Percentiles rank a stretch among this genome's conserved stretches.
These are phyloP conservation scores for Chaetomium globosum DNA, from an alignment of 2,329 filamentous ascomycete genomes.

Conservation along the genomic window DNA sequence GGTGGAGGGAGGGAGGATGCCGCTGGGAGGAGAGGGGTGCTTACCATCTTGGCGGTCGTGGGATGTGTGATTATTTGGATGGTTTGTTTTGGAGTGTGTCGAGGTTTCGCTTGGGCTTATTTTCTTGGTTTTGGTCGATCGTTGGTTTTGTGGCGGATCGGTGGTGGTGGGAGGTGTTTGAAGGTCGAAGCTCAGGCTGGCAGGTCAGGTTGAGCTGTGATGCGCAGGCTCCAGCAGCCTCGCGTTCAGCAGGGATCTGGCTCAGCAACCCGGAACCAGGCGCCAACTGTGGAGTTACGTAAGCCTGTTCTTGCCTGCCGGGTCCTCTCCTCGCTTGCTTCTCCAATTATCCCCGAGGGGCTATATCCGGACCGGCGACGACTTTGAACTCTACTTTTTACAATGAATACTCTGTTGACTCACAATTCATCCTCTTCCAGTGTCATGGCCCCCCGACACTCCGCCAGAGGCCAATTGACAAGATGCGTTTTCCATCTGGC, in stretches of 20 bases:
- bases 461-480: constrained; percentile 35
- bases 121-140: constrained; percentile 2
- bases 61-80: not conserved
- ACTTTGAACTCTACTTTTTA: not conserved
- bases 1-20: constrained; percentile 10
- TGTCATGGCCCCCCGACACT: constrained; percentile 19
- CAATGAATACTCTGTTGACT: constrained; percentile 7
- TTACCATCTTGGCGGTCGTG: constrained; percentile 53
- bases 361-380: constrained; percentile 21
- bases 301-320: constrained; percentile 1
- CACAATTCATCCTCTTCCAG: constrained; percentile 4
- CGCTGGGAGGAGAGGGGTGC: constrained; percentile 30
- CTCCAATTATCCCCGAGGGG: constrained; percentile 18
- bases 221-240: constrained; percentile 33
- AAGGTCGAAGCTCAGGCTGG: not conserved
- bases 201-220: constrained; percentile 10
- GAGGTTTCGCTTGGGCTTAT: not conserved
- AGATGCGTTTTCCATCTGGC: constrained; percentile 45
- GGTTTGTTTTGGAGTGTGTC: not conserved
- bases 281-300: constrained; percentile 26
- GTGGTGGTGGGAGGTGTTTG: constrained; percentile 12
- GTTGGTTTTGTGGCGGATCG: constrained; percentile 10
- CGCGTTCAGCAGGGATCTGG: constrained; percentile 28
- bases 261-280: constrained; percentile 10
- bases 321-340: not conserved